Conservation (phyloP, 2,329 filamentous ascomycete species). For the Exophiala lecanii-corni region DNA sequence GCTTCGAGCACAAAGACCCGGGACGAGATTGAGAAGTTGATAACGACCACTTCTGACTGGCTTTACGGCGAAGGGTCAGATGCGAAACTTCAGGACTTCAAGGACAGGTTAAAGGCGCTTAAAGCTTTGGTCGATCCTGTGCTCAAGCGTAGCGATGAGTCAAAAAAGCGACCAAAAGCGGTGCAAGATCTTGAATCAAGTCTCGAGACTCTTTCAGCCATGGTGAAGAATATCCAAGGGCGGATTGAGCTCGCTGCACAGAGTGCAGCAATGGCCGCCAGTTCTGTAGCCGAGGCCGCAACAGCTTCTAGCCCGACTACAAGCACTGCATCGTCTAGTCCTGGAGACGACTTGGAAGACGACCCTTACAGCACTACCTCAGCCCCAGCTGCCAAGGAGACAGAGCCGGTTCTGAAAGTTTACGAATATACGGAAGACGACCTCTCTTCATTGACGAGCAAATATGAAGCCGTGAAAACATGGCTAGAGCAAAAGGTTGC, state of each 20-base stretch:
- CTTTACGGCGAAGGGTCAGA: constrained; percentile 79
- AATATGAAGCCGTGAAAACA: constrained; percentile 57
- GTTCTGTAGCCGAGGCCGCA: constrained; percentile 43
- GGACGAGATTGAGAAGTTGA: constrained; percentile 60
- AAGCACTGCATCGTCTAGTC: constrained; percentile 38
- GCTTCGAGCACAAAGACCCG: constrained; percentile 67
- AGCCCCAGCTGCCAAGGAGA: constrained; percentile 30
- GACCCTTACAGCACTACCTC: constrained; percentile 46
- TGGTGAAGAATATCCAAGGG: constrained; percentile 64
- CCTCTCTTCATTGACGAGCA: constrained; percentile 58
- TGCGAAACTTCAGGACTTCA: constrained; percentile 69
- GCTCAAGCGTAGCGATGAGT: constrained; percentile 69
- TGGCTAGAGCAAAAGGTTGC: constrained; percentile 73
- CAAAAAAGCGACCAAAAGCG: constrained; percentile 63
- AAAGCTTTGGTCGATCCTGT: constrained; percentile 74
- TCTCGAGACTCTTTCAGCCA: constrained; percentile 66
- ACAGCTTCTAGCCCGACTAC: constrained; percentile 45
- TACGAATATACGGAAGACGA: constrained; percentile 69
- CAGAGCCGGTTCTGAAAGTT: constrained; percentile 36
- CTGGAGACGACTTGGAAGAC: constrained; percentile 69
- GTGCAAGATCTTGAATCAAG: constrained; percentile 63
- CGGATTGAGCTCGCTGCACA: constrained; percentile 68
- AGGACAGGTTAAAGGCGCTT: constrained; percentile 69
- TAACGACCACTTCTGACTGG: constrained; percentile 75
- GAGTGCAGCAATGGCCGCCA: constrained; percentile 52